Percentiles rank a stretch among this genome's conserved stretches.
Evolutionary conservation across 352 stramenopile genomes (phyloP).

Genomic region (Pythium folliculosum): DNA sequence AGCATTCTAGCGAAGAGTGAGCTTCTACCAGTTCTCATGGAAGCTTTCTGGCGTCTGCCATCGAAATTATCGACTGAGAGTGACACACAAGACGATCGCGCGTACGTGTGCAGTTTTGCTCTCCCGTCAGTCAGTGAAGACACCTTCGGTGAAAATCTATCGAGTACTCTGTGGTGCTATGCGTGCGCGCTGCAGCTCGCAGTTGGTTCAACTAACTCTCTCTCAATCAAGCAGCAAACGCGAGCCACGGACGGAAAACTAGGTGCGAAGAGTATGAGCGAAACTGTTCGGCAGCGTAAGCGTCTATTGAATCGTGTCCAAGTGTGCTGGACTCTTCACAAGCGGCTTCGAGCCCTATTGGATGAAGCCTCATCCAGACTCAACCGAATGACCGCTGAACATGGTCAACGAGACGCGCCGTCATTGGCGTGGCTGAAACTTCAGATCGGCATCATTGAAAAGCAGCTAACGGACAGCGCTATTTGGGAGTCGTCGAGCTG

Average conservation of each 20-base stretch:
- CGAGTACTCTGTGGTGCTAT: conserved; percentile 25
- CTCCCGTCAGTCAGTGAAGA: conserved; percentile 30
- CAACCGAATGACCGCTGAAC: conserved; percentile 1
- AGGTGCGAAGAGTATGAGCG: not conserved
- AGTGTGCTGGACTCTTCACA: conserved; percentile 47
- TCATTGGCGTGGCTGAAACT: conserved; percentile 19
- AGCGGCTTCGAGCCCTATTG: conserved; percentile 44
- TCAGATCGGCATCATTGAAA: conserved; percentile 23
- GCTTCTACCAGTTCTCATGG: conserved; percentile 3
- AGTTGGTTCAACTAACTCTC: conserved; percentile 17
- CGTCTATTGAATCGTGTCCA: conserved; percentile 35
- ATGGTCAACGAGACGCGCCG: not conserved
- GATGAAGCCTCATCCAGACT: conserved; percentile 30
- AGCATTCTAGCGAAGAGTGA: conserved; percentile 14
- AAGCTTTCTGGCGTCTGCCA: conserved; percentile 3
- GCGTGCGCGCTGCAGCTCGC: conserved; percentile 20
- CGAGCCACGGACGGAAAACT: not conserved
- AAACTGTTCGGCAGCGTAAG: conserved; percentile 11
- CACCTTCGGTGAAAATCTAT: conserved; percentile 11
- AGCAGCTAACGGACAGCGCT: not conserved
- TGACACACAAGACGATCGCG: conserved; percentile 26
- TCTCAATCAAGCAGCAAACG: conserved; percentile 9
- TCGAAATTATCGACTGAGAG: not conserved
- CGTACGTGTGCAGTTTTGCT: conserved; percentile 54
- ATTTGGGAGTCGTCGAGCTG: not conserved